These are phyloP conservation scores for Rhizopus microsporus DNA, from an alignment of 371 early-diverging fungal genomes.

Conservation along the genomic window DNA sequence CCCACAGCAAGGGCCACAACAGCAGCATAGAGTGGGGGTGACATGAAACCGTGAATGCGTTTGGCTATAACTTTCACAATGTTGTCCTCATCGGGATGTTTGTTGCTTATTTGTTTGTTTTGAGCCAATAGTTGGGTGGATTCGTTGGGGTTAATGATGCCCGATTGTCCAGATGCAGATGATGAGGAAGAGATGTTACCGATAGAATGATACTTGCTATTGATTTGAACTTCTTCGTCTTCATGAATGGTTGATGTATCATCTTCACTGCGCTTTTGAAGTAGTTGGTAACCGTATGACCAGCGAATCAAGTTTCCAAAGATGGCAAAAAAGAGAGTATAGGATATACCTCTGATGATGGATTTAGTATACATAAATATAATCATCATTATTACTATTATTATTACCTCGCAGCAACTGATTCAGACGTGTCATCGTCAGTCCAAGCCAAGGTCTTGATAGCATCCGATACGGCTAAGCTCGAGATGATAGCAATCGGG, in stretches of 20 bases:
- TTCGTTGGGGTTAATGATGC: not conserved
- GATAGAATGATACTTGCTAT: not conserved
- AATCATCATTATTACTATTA: not conserved
- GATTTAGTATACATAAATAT: not conserved
- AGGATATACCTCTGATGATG: slow-evolving; percentile 65
- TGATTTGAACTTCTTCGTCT: slow-evolving; percentile 18
- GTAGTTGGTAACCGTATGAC: slow-evolving; percentile 72
- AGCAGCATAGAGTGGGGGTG: slow-evolving; percentile 68
- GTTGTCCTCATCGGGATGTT: not conserved
- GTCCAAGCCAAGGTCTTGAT: slow-evolving; percentile 60
- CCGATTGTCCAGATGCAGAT: too few relatives aligned
- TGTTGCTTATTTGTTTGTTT: not conserved
- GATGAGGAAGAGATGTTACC: too few relatives aligned
- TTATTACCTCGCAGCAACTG: slow-evolving; percentile 65
- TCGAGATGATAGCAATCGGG: slow-evolving; percentile 72
- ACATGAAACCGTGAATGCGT: slow-evolving; percentile 45
- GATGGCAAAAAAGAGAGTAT: slow-evolving; percentile 74
- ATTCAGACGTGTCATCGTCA: slow-evolving; percentile 59
- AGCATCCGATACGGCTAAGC: slow-evolving; percentile 69
- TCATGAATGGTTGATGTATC: slow-evolving; percentile 17
- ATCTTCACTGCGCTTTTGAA: slow-evolving; percentile 34
- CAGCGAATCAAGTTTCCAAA: slow-evolving; percentile 77
- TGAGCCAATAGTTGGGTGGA: not conserved
- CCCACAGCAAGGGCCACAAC: slow-evolving; percentile 59
- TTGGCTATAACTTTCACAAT: slow-evolving; percentile 4